These are phyloP conservation scores for Scheffersomyces cryptocercus DNA, from an alignment of 1,139 yeast species.

Conservation along the genomic window DNA sequence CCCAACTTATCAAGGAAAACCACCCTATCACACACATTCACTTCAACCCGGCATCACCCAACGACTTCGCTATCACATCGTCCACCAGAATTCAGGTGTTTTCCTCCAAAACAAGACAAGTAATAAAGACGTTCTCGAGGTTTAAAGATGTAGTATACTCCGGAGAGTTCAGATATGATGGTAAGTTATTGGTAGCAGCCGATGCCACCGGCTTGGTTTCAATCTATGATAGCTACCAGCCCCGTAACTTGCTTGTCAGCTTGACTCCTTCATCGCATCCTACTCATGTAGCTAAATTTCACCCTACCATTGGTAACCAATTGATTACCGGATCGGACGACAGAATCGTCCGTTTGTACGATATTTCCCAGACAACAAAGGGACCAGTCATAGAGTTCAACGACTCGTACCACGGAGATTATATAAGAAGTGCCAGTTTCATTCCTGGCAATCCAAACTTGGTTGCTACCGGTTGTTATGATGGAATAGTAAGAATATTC, in stretches of 20 bases:
- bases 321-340: slow-evolving; percentile 91
- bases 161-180: slow-evolving; percentile 82
- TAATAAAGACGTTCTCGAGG: slow-evolving; percentile 81
- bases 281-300: slow-evolving; percentile 92
- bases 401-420: slow-evolving; percentile 75
- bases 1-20: slow-evolving; percentile 90
- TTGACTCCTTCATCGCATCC: slow-evolving; percentile 83
- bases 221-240: slow-evolving; percentile 75
- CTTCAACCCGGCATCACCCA: slow-evolving; percentile 84
- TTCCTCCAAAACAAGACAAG: slow-evolving; percentile 91
- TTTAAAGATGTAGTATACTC: slow-evolving; percentile 89
- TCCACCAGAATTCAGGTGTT: slow-evolving; percentile 90
- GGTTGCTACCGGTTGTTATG: slow-evolving; percentile 92
- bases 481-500: slow-evolving; percentile 81
- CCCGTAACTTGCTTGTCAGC: slow-evolving; percentile 77
- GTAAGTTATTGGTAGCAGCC: slow-evolving; percentile 80
- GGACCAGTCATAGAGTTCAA: slow-evolving; percentile 67
- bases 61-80: slow-evolving; percentile 92
- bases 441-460: slow-evolving; percentile 73
- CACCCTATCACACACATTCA: slow-evolving; percentile 86
- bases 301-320: slow-evolving; percentile 69
- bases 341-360: slow-evolving; percentile 82
- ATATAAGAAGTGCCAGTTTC: slow-evolving; percentile 80
- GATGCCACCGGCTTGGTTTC: slow-evolving; percentile 88
- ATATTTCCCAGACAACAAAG: slow-evolving; percentile 70